Percentiles rank a stretch among this genome's conserved stretches.
These are phyloP conservation scores for Pisolithus orientalis DNA, from an alignment of 768 basidiomycete species.

Conservation along the genomic window DNA sequence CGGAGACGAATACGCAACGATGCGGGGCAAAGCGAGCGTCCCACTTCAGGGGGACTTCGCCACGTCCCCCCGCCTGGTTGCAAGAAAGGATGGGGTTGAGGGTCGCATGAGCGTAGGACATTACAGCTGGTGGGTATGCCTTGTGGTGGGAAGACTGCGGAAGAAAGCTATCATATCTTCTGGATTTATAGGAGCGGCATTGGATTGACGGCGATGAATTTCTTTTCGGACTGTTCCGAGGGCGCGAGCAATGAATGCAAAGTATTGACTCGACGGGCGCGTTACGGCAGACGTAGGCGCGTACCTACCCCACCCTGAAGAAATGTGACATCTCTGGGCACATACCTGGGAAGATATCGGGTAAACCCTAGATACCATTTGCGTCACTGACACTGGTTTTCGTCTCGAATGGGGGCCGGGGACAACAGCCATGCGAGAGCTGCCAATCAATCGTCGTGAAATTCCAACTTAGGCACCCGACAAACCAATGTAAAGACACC, in stretches of 20 bases:
- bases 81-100: constrained; percentile 16
- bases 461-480: too few species aligned
- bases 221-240: neutral
- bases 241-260: neutral
- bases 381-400: too few species aligned
- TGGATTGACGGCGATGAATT: neutral
- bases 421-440: too few species aligned
- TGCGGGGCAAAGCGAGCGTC: constrained; percentile 42
- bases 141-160: neutral
- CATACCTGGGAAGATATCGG: too few species aligned
- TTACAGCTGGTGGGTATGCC: neutral
- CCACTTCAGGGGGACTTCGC: constrained; percentile 36
- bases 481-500: too few species aligned
- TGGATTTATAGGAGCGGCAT: neutral
- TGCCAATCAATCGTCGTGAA: too few species aligned
- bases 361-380: too few species aligned
- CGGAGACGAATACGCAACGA: constrained; percentile 13
- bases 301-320: too few species aligned
- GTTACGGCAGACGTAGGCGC: too few species aligned
- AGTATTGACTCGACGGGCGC: too few species aligned
- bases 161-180: constrained; percentile 10
- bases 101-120: neutral
- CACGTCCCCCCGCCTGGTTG: constrained; percentile 6
- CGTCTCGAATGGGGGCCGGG: too few species aligned
- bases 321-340: too few species aligned